Conservation (phyloP, 805 yeast genomes). For the Cyberlindnera galapagoensis region DNA sequence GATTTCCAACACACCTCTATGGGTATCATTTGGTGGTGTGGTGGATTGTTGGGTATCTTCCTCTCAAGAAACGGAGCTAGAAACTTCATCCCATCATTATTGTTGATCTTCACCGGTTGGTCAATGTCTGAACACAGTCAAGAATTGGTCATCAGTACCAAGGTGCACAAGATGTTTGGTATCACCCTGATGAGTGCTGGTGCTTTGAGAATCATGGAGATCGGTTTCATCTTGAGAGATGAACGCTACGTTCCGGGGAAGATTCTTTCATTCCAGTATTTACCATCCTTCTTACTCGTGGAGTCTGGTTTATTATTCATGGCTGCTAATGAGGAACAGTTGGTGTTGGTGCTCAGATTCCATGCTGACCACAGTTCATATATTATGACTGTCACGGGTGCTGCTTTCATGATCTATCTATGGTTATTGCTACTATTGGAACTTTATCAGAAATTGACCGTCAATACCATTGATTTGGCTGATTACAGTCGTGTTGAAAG, state of each 20-base stretch:
- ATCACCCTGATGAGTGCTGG: constrained; percentile 76
- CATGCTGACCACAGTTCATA: constrained; percentile 86
- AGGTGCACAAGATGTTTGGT: constrained; percentile 86
- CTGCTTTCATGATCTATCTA: constrained; percentile 64
- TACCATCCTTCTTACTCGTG: constrained; percentile 78
- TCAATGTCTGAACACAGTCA: constrained; percentile 92
- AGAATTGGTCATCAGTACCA: constrained; percentile 67
- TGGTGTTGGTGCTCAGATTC: constrained; percentile 58
- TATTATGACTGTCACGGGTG: constrained; percentile 60
- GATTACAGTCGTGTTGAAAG: constrained; percentile 12
- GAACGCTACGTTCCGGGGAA: constrained; percentile 36
- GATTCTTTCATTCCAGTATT: constrained; percentile 69
- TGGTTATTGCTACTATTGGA: constrained; percentile 59
- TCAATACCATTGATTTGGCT: constrained; percentile 5
- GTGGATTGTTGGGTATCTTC: constrained; percentile 81
- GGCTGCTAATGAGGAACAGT: constrained; percentile 91
- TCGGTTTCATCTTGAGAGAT: constrained; percentile 69
- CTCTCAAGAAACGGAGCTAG: constrained; percentile 63
- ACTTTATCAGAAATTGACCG: constrained; percentile 43
- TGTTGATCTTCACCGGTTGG: constrained; percentile 86
- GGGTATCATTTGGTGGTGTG: constrained; percentile 97
- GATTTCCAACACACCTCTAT: constrained; percentile 93
- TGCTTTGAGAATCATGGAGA: constrained; percentile 66
- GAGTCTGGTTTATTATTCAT: constrained; percentile 78
- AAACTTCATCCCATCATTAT: constrained; percentile 72